phyloP scores from a whole-genome alignment of 345 rosid genomes.

The Corchorus olitorius region DNA sequence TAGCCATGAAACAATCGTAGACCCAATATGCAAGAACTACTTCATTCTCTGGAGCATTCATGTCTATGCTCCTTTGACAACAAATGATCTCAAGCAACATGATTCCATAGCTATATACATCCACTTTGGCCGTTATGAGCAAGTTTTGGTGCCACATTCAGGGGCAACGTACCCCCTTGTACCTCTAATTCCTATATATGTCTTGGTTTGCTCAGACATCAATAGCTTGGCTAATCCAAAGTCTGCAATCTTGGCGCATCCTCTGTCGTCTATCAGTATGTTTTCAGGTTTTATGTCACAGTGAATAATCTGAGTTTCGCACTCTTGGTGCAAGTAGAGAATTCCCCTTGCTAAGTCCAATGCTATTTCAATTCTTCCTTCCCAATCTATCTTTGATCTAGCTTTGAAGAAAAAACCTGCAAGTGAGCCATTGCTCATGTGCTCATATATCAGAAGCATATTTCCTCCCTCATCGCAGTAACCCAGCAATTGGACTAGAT shows the following conservation, averaged over 20 bases:
- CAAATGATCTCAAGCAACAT: slow-evolving; percentile 36
- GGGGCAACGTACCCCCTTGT: slow-evolving; percentile 39
- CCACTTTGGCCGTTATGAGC: slow-evolving; percentile 11
- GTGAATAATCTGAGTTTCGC: slow-evolving; percentile 23
- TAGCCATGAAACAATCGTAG: slow-evolving; percentile 13
- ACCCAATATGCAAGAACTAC: slow-evolving; percentile 33
- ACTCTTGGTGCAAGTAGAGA: slow-evolving; percentile 28
- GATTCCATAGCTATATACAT: slow-evolving; percentile 32
- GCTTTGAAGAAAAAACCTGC: slow-evolving; percentile 24
- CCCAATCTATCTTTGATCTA: slow-evolving; percentile 11
- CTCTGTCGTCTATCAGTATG: slow-evolving; percentile 24
- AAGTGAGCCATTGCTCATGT: slow-evolving; percentile 32
- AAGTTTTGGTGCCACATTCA: slow-evolving; percentile 24
- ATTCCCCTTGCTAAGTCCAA: slow-evolving; percentile 20
- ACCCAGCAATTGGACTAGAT: slow-evolving; percentile 29
- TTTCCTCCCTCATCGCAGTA: slow-evolving; percentile 27
- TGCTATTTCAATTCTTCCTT: slow-evolving; percentile 24
- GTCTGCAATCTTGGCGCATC: slow-evolving; percentile 23
- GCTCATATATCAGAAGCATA: slow-evolving; percentile 27
- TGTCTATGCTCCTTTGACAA: slow-evolving; percentile 20
- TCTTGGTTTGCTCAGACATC: slow-evolving; percentile 24
- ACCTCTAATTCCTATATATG: slow-evolving; percentile 30
- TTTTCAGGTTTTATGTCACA: slow-evolving; percentile 34
- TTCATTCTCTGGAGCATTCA: slow-evolving; percentile 18
- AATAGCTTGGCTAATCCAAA: slow-evolving; percentile 32